Evolutionary conservation across 139 green algal species (phyloP), one percentile per base, ranked within the genome.

Genomic region (Astrephomene gubernaculifera): DNA sequence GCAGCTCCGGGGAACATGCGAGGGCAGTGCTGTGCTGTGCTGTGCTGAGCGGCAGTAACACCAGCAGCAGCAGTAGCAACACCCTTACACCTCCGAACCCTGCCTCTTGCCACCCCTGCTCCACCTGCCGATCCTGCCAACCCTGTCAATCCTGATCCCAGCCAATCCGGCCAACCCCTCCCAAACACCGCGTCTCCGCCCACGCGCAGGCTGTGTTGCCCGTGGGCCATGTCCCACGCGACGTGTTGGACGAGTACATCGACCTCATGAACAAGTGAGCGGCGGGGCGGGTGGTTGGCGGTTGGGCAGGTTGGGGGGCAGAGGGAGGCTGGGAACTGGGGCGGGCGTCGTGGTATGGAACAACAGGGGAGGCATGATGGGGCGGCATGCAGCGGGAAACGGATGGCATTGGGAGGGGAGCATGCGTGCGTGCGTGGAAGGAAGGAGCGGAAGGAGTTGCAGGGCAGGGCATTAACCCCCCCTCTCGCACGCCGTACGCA

Each of bases 171-270:
- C 45, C 60, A 57, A 17, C 2, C 33, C 61, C 35, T 7, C 31
- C 41, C 68, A 31, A 4, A 17, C 64, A 10, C 33, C 17, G 57
- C 57, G 6, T 6, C 19, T 14, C 57, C 24, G 27, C 41, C 17
- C 54, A 17, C 44, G 19, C 67, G 52, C 91, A 97, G 95, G 95
- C 91, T 22, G 76, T 97, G 14, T 29, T 96, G 19, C 92, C 93
- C 31, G 88, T 97, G 3, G 93, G 95, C 0, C 70, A 89, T 0
- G 87, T 96, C 5, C 93, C 94, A 0, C 71, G 83, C 9, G 89
- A 94, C 2, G 82, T 92, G 0, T 82, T 96, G 71, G 83, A 94
- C 8, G 89, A 82, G 2, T 97, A 97, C 86, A 43, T 87, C 14
- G 89, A 90, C 33, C 86, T 94, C 1, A 92, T 97, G 57, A 89